Evolutionary conservation across 352 stramenopile genomes (phyloP).

Genomic region (Phytophthora melonis): DNA sequence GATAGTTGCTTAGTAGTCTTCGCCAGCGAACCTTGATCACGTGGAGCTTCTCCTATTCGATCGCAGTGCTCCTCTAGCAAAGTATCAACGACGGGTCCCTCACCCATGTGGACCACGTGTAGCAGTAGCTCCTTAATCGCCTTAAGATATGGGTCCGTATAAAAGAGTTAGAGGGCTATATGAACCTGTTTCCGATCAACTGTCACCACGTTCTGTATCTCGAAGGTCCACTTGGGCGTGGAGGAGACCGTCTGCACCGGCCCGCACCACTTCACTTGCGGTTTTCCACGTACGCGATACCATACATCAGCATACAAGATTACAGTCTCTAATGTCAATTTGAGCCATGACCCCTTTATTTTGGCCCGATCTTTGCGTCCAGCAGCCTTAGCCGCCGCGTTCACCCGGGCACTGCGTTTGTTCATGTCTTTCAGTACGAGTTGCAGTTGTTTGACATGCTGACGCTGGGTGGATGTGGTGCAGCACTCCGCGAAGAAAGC

Average conservation of each 20-base stretch:
- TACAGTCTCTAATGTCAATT: slow-evolving; percentile 25
- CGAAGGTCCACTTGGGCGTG: slow-evolving; percentile 31
- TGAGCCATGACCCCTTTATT: slow-evolving; percentile 22
- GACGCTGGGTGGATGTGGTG: neutral
- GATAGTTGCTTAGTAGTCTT: too few species aligned
- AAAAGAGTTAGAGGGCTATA: neutral
- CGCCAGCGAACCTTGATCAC: neutral
- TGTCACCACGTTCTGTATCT: slow-evolving; percentile 21
- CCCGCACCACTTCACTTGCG: slow-evolving; percentile 29
- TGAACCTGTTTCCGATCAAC: neutral
- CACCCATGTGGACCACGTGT: neutral
- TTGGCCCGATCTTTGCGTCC: neutral
- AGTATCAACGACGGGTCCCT: neutral
- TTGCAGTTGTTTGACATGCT: neutral
- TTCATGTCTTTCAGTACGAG: neutral
- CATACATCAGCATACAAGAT: slow-evolving; percentile 34
- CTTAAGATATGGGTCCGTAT: neutral
- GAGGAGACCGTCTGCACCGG: slow-evolving; percentile 10
- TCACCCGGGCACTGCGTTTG: neutral
- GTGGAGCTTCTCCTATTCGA: neutral
- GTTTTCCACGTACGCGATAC: slow-evolving; percentile 20
- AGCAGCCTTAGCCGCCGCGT: neutral
- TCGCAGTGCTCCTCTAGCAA: neutral
- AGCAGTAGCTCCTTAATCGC: neutral
- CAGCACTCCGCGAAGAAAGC: too few species aligned